Evolutionary conservation across 176 grass and related monocot genomes (phyloP), one percentile per base, ranked within the genome.

Genomic region (Triticum timopheevii): DNA sequence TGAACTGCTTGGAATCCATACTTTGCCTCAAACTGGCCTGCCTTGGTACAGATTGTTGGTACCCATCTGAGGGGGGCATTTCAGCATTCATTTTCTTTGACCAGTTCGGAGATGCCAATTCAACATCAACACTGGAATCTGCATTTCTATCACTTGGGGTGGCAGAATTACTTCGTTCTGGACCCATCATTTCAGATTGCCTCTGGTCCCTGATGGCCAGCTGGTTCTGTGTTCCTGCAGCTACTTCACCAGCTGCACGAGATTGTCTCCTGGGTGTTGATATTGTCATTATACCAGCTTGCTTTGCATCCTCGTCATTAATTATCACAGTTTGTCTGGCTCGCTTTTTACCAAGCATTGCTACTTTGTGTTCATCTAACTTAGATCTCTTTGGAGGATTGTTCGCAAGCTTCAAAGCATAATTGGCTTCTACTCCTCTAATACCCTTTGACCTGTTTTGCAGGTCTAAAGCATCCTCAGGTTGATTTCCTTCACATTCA

Each of bases 321-420:
- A 99, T 99, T 78, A 99, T 90, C 13, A 99, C 90, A 64, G 90
- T 99, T 65, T 99, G 89, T 61, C 97, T 95, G 11, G 92, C 86
- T 72, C 97, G 87, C 52, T 92, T 99, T 89, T 99, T 99, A 80
- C 97, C 97, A 45, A 99, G 74, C 97, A 96, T 99, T 76, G 92
- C 94, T 73, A 82, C 97, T 80, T 99, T 99, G 33, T 96, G 94
- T 67, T 93, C 97, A 50, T 99, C 91, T 50, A 99, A 47, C 83
- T 91, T 96, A 19, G 90, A 80, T 72, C 92, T 93, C 88, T 99
- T 96, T 65, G 87, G 79, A 77, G 97, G 94, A 80, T 93, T 96
- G 83, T 78, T 93, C 2, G 78, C 85, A 91, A 94, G 91, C 90
- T 88, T 99, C 76, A 96, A 63, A 83, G 94, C 94, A 94, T 94